Conservation (phyloP, 2,329 filamentous ascomycete species). For the Fusarium sororula region DNA sequence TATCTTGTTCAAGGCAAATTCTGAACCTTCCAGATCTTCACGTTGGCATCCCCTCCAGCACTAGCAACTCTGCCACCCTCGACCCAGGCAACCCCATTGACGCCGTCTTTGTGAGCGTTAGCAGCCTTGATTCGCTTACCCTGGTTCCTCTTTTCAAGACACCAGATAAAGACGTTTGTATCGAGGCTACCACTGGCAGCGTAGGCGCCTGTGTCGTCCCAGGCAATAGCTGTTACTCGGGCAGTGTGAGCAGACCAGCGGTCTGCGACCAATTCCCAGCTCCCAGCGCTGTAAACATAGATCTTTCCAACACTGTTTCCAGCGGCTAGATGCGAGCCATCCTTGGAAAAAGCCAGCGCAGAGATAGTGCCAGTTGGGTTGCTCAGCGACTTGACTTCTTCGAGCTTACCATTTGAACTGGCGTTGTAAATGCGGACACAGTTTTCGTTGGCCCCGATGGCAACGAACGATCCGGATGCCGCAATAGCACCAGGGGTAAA, state of each 20-base stretch:
- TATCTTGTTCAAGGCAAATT: constrained; percentile 44
- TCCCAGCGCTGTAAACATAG: constrained; percentile 72
- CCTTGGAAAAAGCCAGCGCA: constrained; percentile 81
- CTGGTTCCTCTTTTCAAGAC: constrained; percentile 77
- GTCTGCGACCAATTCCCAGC: constrained; percentile 80
- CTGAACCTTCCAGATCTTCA: constrained; percentile 80
- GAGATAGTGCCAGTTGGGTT: constrained; percentile 79
- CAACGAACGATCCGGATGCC: constrained; percentile 72
- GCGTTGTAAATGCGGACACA: constrained; percentile 75
- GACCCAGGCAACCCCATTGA: constrained; percentile 87
- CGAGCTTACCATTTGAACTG: constrained; percentile 65
- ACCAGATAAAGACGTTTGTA: constrained; percentile 94
- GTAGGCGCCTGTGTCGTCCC: constrained; percentile 81
- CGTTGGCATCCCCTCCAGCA: constrained; percentile 84
- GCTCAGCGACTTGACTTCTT: constrained; percentile 65
- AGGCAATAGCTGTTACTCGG: constrained; percentile 69
- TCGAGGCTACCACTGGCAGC: constrained; percentile 88
- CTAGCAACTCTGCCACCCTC: constrained; percentile 76
- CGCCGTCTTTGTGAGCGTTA: constrained; percentile 96
- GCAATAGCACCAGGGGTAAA: constrained; percentile 78
- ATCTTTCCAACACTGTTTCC: constrained; percentile 90
- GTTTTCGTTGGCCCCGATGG: constrained; percentile 79
- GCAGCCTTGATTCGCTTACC: constrained; percentile 83
- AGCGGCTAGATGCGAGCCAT: constrained; percentile 80
- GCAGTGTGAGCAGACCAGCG: constrained; percentile 70